Evolutionary conservation across 257 asterid species (phyloP), one percentile per base, ranked within the genome.

Genomic region (Solanum pinnatisectum): DNA sequence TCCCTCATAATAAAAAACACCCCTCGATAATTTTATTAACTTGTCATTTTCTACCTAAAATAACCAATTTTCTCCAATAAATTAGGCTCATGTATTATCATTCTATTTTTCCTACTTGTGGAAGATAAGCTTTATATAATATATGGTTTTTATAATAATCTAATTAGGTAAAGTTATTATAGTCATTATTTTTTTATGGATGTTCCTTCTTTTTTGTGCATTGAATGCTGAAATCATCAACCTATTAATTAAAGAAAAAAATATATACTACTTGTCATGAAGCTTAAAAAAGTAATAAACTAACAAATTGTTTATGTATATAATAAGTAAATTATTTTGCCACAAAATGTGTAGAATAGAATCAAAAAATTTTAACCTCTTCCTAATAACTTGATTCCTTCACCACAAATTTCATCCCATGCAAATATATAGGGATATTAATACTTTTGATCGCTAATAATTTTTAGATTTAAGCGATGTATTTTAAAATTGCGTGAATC

Each of bases 321-420:
- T 14, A 42, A 42, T 11, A 42, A 42, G 49, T 11, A 11, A 42
- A 30, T 70, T 30, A 14, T 15, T 70, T 30, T 30, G 23, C 39
- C 15, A 70, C 42, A 72, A 33, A 72, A 72, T 72, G 79, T 22
- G 20, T 20, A 27, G 82, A 36, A n/a, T 84, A 76, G 88, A 32
- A 88, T 88, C 89, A 16, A 79, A 52, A 27, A 72, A 27, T 8
- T 8, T 23, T 39, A 67, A 60, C 83, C 27, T 74, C 67, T 74
- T 83, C 35, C 30, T 73, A 56, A 59, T 9, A 65, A 72, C 59
- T 67, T 86, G 89, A 87, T 87, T 86, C 88, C 87, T 36, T 90
- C 83, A 40, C 30, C 56, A 40, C 77, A 46, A 84, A 76, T 74
- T 77, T 88, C 86, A 46, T 88, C 56, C 33, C 40, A 30, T 15